These are phyloP conservation scores for Komagataella kurtzmanii DNA, from an alignment of 805 yeast genomes.

Conservation along the genomic window DNA sequence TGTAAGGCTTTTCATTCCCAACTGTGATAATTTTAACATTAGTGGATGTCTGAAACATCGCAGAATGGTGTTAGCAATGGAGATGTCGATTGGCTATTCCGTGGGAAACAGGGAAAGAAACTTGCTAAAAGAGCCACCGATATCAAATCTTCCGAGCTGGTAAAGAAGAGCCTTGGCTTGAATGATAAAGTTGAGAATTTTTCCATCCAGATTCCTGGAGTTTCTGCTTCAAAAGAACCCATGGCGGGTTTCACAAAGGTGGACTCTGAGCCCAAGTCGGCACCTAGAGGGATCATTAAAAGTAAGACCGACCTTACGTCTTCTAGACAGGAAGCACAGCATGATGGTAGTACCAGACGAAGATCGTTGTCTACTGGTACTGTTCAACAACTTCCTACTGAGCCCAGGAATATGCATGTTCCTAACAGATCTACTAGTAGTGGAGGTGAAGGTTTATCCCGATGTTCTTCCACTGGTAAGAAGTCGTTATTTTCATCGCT, in stretches of 20 bases:
- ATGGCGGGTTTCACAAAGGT: neutral
- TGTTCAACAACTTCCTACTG: neutral
- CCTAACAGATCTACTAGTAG: neutral
- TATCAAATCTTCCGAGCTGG: neutral
- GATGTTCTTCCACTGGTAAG: slow-evolving; percentile 5
- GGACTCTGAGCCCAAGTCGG: neutral
- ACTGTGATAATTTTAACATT: neutral
- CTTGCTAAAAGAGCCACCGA: neutral
- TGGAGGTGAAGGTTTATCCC: neutral
- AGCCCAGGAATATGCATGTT: neutral
- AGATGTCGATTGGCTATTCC: slow-evolving; percentile 76
- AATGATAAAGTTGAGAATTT: neutral
- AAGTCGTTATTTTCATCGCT: slow-evolving; percentile 17
- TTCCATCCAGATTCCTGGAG: neutral
- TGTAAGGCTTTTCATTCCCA: neutral
- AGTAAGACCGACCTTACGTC: neutral
- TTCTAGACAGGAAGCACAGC: neutral
- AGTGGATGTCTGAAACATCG: neutral
- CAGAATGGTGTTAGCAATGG: slow-evolving; percentile 49
- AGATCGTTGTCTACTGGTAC: neutral
- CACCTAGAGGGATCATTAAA: neutral
- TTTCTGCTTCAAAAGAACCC: neutral
- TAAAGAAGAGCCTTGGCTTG: neutral
- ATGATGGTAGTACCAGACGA: neutral
- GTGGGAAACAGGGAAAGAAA: slow-evolving; percentile 56